Base-by-base conservation (phyloP, 371 early-diverging fungal species). In the Blakeslea trispora region DNA sequence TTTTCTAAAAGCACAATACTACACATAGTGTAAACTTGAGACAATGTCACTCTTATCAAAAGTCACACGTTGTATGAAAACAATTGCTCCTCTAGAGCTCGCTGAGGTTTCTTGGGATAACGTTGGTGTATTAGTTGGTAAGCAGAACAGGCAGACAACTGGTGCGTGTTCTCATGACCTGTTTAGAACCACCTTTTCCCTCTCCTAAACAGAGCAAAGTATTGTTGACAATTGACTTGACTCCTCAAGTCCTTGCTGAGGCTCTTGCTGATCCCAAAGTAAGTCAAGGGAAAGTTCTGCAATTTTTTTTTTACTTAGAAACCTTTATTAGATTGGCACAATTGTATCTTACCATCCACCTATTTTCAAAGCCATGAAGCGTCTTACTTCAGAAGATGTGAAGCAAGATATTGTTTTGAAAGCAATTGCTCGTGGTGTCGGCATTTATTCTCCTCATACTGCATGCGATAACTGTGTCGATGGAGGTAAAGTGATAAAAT, bases 331-430 rank as follows among this genome's bases (percentile, higher is more conserved):
- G 71, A 85, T 95, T n/a, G 96, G 95, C 19, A 87, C 94, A 13
- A 94, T 97, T 59, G 84, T 93, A 28, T 81, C 94, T 19, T 99
- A 99, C 74, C 99, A 98, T 76, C 99, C 99, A 21, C 91, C 97
- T 21, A 91, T 99, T 46, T 99, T 99, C 72, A 70, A 79, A 11
- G 74, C 89, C 11, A 74, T 94, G 70, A 99, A 98, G 69, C 84
- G 85, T 17, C 79, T 99, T 50, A 85, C 81, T 14, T 66, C 88
- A 58, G 69, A 71, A 17, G 88, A 94, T 61, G 73, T 80, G 32
- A 91, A 92, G 68, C 92, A 94, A 66, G 74, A 77, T 54, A 86
- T 95, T 65, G 86, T 96, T 1, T 75, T 95, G 47, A 85, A 82
- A 49, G 93, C 93, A 44, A 90, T 91, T 39, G 89, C 91, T 31